Conservation (phyloP, 1,284 basidiomycete species). For the Phaffia rhodozyma region DNA sequence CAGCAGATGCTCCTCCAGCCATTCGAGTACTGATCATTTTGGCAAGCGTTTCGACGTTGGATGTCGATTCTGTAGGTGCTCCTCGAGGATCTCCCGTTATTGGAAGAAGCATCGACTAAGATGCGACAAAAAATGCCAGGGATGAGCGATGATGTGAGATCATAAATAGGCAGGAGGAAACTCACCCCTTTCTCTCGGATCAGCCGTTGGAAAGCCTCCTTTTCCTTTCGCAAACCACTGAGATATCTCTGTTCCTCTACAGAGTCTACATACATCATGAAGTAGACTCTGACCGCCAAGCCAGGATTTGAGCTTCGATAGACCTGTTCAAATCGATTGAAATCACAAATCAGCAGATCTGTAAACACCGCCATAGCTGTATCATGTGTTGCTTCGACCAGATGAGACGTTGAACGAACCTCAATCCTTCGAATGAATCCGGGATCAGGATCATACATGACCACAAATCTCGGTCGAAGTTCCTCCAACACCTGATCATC, state of each 20-base stretch:
- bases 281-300: slow-evolving; percentile 79
- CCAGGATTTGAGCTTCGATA: slow-evolving; percentile 71
- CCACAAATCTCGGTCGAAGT: slow-evolving; percentile 76
- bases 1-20: slow-evolving; percentile 64
- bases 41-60: slow-evolving; percentile 48
- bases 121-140: not conserved
- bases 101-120: slow-evolving; percentile 78
- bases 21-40: slow-evolving; percentile 78
- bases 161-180: slow-evolving; percentile 19
- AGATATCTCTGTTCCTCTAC: slow-evolving; percentile 95
- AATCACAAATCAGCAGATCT: not conserved
- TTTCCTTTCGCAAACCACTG: slow-evolving; percentile 75
- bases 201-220: slow-evolving; percentile 84
- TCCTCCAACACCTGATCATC: slow-evolving; percentile 84
- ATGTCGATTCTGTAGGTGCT: slow-evolving; percentile 31
- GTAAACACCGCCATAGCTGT: not conserved
- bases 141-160: not conserved
- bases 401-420: slow-evolving; percentile 39
- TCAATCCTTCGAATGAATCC: slow-evolving; percentile 88
- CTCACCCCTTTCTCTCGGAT: slow-evolving; percentile 83
- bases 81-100: slow-evolving; percentile 61
- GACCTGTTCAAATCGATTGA: slow-evolving; percentile 43
- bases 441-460: slow-evolving; percentile 91
- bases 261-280: slow-evolving; percentile 83
- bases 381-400: not conserved